phyloP scores from a whole-genome alignment of 768 basidiomycete species.

The Suillus alpinus region DNA sequence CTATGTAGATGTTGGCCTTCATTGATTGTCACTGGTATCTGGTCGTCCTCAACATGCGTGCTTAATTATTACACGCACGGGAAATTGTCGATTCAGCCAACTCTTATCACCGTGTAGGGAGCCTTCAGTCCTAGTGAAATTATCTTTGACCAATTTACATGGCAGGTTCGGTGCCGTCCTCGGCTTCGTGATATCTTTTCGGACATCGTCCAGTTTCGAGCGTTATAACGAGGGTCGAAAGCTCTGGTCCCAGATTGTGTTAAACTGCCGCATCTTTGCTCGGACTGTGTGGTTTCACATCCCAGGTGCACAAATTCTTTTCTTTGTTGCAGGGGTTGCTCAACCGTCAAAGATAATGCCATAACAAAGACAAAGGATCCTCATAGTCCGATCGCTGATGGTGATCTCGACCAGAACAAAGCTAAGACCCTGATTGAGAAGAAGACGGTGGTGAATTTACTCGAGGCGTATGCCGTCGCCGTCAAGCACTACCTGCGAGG shows the following conservation, averaged over 20 bases:
- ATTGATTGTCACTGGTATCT: constrained; percentile 57
- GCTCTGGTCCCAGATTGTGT: constrained; percentile 64
- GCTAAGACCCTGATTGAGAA: constrained; percentile 58
- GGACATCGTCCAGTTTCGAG: constrained; percentile 71
- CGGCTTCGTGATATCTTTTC: constrained; percentile 71
- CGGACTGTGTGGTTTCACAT: constrained; percentile 70
- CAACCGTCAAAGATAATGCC: constrained; percentile 16
- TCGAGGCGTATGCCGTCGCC: constrained; percentile 63
- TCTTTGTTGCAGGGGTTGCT: background rate
- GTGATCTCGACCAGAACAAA: constrained; percentile 30
- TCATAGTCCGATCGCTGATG: constrained; percentile 5
- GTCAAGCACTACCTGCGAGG: constrained; percentile 70
- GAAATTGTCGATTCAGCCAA: constrained; percentile 42
- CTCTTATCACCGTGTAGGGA: constrained; percentile 65
- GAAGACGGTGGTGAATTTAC: constrained; percentile 64
- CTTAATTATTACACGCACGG: constrained; percentile 45
- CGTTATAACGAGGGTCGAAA: constrained; percentile 70
- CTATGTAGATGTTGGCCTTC: constrained; percentile 41
- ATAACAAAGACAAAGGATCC: constrained; percentile 12
- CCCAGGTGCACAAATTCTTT: constrained; percentile 38
- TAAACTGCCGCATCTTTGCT: constrained; percentile 52
- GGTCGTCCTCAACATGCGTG: constrained; percentile 54
- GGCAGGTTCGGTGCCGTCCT: constrained; percentile 58
- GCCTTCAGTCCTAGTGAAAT: background rate
- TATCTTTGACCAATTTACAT: constrained; percentile 27